A percentile compares a stretch with the other conserved stretches of the same genome.
phyloP scores from a whole-genome alignment of 192 early-diverging fungal species.

The Linnemannia elongata region DNA sequence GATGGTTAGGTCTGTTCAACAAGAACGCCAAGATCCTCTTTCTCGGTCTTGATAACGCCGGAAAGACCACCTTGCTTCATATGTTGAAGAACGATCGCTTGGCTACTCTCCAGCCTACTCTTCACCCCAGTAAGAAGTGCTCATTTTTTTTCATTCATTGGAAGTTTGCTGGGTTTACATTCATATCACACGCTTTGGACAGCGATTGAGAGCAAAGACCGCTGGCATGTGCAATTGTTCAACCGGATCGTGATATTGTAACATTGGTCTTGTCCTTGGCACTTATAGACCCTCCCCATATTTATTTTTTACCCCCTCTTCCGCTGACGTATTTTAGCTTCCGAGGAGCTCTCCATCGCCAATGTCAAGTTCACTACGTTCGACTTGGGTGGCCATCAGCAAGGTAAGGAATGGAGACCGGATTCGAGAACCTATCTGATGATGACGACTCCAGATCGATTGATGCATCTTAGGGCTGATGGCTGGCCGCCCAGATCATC shows the following conservation, averaged over 20 bases:
- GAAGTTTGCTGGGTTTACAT: background rate
- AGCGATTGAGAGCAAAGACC: conserved; percentile 1
- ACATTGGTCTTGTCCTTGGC: background rate
- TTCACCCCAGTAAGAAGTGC: conserved; percentile 89
- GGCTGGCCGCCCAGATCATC: background rate
- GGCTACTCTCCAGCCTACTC: conserved; percentile 91
- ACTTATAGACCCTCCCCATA: conserved; percentile 8
- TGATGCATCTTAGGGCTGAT: no score
- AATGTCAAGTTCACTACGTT: conserved; percentile 97
- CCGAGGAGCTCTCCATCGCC: conserved; percentile 96
- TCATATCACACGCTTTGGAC: background rate
- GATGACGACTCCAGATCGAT: no score
- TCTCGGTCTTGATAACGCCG: conserved; percentile 96
- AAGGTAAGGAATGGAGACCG: conserved; percentile 64
- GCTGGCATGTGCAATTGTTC: conserved; percentile 4
- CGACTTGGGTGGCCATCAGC: conserved; percentile 96
- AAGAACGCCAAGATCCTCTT: conserved; percentile 99
- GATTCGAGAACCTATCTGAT: background rate
- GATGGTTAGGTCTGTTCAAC: conserved; percentile 88
- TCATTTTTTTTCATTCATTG: background rate
- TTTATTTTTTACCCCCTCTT: conserved; percentile 5
- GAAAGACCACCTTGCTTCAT: conserved; percentile 97
- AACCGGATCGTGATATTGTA: background rate
- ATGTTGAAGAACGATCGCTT: conserved; percentile 99
- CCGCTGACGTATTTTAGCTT: conserved; percentile 64